Base-by-base conservation (phyloP, 1,139 yeast genomes). In the Kluyveromyces sp. region DNA sequence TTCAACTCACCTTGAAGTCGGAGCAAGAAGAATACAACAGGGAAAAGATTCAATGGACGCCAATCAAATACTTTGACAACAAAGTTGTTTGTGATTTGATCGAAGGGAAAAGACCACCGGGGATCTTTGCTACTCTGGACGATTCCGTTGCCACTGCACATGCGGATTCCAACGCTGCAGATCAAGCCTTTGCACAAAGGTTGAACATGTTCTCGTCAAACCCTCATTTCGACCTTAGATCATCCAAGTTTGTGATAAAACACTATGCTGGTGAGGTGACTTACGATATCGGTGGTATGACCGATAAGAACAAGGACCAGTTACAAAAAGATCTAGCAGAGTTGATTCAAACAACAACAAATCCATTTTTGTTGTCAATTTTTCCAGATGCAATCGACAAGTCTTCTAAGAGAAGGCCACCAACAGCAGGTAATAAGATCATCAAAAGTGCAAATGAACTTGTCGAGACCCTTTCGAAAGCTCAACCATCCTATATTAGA, bases 261-360 rank as follows among this genome's bases (percentile, higher is more conserved):
- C 99, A 94, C 66, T 94, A 94, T 68, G 98, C 98, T 29, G 98
- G 98, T 61, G 98, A 94, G 68, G 99, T 94, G 41, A 83, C 89
- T 29, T 94, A 94, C 60, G 96, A 89, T 52, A 82, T 89, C 45
- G 71, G 73, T 28, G 86, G 89, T 15, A 89, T 94, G 87, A 92
- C 98, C 2, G 98, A 94, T 64, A 94, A 94, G 66, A 94, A 94
- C 64, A 94, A 94, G 66, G 99, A 94, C 64, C 92, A 87, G 54
- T 73, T 94, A 75, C 79, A 86, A 65, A 84, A 87, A 63, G 97
- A 92, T 67, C 69, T 92, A 56, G 73, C 88, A 49, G 89, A 89
- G 55, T 68, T 92, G 56, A 70, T 94, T 46, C 71, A 80, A 2
- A 77, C 92, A 2, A 81, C 96, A 1, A 66, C 73, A 37, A 87